Percentiles rank a stretch among this genome's conserved stretches.
These are phyloP conservation scores for Cryphonectria parasitica DNA, from an alignment of 2,329 filamentous ascomycete species.

Conservation along the genomic window DNA sequence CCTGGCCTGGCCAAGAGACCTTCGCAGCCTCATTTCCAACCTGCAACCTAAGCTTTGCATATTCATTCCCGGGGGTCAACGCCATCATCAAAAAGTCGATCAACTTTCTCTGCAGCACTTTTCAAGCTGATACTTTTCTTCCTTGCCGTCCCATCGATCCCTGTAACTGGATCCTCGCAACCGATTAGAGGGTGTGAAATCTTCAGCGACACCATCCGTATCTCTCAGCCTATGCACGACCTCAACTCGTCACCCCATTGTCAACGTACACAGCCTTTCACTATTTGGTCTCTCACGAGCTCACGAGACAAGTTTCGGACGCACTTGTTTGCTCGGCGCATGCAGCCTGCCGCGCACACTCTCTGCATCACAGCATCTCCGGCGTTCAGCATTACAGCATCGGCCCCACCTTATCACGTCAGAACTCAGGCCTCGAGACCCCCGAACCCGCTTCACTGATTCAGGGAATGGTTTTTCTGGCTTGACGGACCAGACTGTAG, in stretches of 20 bases:
- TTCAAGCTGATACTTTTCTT: background rate
- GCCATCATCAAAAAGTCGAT: background rate
- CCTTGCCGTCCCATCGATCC: constrained; percentile 13
- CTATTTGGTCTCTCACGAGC: background rate
- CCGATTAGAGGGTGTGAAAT: background rate
- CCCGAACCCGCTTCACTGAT: constrained; percentile 8
- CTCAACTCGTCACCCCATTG: background rate
- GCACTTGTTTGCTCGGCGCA: background rate
- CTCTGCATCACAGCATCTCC: constrained; percentile 8
- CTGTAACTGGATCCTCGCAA: constrained; percentile 2
- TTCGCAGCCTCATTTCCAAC: constrained; percentile 18
- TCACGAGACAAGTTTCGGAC: background rate
- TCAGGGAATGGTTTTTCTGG: constrained; percentile 6
- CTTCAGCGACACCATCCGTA: background rate
- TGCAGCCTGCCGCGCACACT: constrained; percentile 7
- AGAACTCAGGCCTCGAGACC: constrained; percentile 20
- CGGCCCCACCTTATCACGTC: constrained; percentile 27
- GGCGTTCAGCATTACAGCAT: constrained; percentile 22
- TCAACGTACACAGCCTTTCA: background rate
- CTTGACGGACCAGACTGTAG: background rate
- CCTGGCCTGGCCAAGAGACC: background rate
- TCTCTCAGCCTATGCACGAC: background rate
- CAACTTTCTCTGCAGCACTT: background rate
- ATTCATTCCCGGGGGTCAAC: background rate
- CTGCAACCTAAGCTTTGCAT: constrained; percentile 8